Conservation (phyloP, 2,329 filamentous ascomycete genomes). For the Sporothrix schenckii region DNA sequence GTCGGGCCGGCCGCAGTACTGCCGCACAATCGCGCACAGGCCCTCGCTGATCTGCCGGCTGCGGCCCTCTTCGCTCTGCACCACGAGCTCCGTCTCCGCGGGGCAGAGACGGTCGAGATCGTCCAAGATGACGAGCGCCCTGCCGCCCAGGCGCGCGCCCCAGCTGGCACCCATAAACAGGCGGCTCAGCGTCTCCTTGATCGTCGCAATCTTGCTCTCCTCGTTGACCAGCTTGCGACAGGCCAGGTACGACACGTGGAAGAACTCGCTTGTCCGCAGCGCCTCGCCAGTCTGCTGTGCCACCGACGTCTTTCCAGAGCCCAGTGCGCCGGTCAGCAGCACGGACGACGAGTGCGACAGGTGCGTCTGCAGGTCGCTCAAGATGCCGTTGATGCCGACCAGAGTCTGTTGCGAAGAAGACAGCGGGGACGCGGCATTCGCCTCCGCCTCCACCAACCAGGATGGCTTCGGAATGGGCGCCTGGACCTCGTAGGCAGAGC, state of each 20-base stretch:
- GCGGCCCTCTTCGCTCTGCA: conserved; percentile 88
- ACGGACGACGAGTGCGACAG: conserved; percentile 86
- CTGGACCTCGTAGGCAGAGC: conserved; percentile 74
- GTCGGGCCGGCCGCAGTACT: conserved; percentile 74
- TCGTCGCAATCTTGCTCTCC: conserved; percentile 82
- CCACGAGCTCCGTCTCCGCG: conserved; percentile 89
- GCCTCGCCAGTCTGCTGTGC: conserved; percentile 74
- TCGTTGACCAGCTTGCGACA: conserved; percentile 88
- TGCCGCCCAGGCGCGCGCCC: conserved; percentile 84
- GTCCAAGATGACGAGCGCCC: conserved; percentile 82
- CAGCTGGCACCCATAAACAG: conserved; percentile 89
- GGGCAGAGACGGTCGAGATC: conserved; percentile 93
- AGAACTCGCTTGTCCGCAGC: conserved; percentile 72
- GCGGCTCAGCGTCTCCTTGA: conserved; percentile 84
- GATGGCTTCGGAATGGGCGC: conserved; percentile 68
- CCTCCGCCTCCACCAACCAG: conserved; percentile 49
- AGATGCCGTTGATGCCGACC: conserved; percentile 80
- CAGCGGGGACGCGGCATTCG: conserved; percentile 56
- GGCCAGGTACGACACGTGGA: conserved; percentile 81
- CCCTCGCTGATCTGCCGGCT: conserved; percentile 92
- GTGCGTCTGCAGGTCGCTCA: conserved; percentile 73
- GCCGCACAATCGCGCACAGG: conserved; percentile 76
- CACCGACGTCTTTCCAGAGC: conserved; percentile 85
- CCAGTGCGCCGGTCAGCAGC: conserved; percentile 82
- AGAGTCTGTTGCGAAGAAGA: conserved; percentile 54